Evolutionary conservation across 1,284 basidiomycete species (phyloP).

Genomic region (Apiotrichum domesticum): DNA sequence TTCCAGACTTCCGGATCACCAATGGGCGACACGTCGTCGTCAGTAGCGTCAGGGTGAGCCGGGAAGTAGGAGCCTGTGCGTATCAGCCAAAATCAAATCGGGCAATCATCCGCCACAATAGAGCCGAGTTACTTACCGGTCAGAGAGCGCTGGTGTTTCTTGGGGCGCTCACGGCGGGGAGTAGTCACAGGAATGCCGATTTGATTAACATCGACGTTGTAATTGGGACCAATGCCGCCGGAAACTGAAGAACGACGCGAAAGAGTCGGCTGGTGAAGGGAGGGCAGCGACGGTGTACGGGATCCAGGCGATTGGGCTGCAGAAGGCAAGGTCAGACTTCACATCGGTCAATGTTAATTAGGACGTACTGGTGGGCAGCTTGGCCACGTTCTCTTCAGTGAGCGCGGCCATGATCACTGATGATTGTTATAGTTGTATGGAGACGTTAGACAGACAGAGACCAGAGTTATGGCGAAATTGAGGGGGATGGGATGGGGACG

Average conservation of each 20-base stretch:
- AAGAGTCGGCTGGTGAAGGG: conserved; percentile 38
- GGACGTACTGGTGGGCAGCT: conserved; percentile 24
- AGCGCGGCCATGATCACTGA: conserved; percentile 23
- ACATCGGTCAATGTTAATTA: too few relatives aligned
- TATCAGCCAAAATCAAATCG: background rate
- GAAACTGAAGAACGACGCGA: conserved; percentile 41
- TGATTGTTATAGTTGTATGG: too few relatives aligned
- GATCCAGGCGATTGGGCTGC: conserved; percentile 9
- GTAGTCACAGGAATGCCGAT: conserved; percentile 41
- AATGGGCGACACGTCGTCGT: conserved; percentile 75
- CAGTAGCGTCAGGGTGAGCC: conserved; percentile 56
- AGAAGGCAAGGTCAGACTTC: too few relatives aligned
- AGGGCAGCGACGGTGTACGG: conserved; percentile 27
- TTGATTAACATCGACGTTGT: conserved; percentile 33
- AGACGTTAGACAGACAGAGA: too few relatives aligned
- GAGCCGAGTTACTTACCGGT: conserved; percentile 27
- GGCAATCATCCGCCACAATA: background rate
- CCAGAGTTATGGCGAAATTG: background rate
- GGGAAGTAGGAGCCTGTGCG: conserved; percentile 44
- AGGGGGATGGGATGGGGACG: too few relatives aligned
- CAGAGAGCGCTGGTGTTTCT: conserved; percentile 37
- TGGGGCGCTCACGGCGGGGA: conserved; percentile 37
- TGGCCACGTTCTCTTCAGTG: conserved; percentile 36
- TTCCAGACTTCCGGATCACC: conserved; percentile 79
- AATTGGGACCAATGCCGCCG: conserved; percentile 24